Base-by-base conservation (phyloP, 2,329 filamentous ascomycete genomes). In the Cladorrhinum sp. region DNA sequence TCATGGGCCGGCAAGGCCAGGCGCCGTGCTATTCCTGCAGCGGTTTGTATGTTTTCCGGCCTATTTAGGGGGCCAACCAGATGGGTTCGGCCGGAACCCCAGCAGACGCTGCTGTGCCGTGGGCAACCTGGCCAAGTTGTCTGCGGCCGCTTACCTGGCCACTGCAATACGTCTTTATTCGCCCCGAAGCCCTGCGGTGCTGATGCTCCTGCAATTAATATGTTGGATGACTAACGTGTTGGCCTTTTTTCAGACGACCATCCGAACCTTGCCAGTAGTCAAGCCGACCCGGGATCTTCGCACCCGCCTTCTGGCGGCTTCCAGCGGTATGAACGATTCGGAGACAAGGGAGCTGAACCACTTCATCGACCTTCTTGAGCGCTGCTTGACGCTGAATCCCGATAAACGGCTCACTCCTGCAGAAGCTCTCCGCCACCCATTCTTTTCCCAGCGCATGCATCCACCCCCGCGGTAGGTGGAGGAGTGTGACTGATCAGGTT, bases 341-440 rank as follows among this genome's bases (percentile, higher is more conserved):
- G 91, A 95, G 73, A 79, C 84, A 41, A 89, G 88, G 73, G 92
- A 97, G 69, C 78, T 97, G 63, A 87, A 89, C 61, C 81, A 89
- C 57, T 96, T 99, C 74, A 82, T 92, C 67, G 93, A 98, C 74
- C 78, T 99, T 53, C 77, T 99, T 60, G 93, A 96, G 71, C 88
- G 90, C 58, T 98, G 93, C 72, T 80, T 99, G 65, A 86, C 88
- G 61, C 82, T 98, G 65, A 96, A 98, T 71, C 92, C 93, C 0
- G 93, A 96, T 73, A 96, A 96, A 80, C 85, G 95, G 64, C 90
- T 95, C 69, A 93, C 90, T 51, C 91, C 95, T 0, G 80, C 83
- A 13, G 93, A 98, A 70, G 95, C 95, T 53, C 78, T 98, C 68
- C 88, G 87, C 71, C 93, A 98, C 78, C 90, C 90, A 1, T 98